phyloP scores from a whole-genome alignment of 1,284 basidiomycete species.

The Malassezia furfur region DNA sequence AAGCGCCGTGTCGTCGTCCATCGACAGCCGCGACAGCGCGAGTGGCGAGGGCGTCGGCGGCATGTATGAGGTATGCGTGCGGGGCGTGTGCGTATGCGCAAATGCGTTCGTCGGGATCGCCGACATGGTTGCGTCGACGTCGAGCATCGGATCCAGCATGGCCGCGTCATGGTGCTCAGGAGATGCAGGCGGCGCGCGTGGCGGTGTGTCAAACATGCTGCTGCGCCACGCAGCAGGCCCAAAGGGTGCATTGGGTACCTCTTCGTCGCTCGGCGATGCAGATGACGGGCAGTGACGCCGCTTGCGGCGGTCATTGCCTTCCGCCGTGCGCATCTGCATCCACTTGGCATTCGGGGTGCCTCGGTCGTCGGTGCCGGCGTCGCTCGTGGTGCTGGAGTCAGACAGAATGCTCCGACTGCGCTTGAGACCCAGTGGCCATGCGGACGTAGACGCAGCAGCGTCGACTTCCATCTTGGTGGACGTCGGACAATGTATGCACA shows the following conservation, averaged over 20 bases:
- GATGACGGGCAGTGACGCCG: not conserved
- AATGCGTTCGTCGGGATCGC: too few relatives aligned
- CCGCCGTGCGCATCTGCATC: not conserved
- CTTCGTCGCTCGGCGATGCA: not conserved
- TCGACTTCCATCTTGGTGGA: not conserved
- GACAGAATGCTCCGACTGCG: not conserved
- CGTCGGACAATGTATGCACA: not conserved
- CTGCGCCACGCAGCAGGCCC: too few relatives aligned
- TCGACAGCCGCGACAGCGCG: conserved; percentile 1
- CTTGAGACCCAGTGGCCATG: not conserved
- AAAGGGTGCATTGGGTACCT: too few relatives aligned
- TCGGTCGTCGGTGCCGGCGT: conserved; percentile 1
- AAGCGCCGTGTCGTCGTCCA: not conserved
- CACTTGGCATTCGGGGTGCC: too few relatives aligned
- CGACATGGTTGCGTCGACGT: not conserved
- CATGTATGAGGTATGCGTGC: not conserved
- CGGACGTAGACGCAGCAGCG: not conserved
- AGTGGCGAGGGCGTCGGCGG: conserved; percentile 11
- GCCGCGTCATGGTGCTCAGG: not conserved
- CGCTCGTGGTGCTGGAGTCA: conserved; percentile 1
- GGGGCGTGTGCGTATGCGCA: not conserved
- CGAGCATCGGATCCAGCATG: not conserved
- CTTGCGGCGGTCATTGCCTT: not conserved
- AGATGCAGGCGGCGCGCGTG: not conserved
- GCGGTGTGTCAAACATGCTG: too few relatives aligned